phyloP scores from a whole-genome alignment of 2,329 filamentous ascomycete species.

The Blastomyces gilchristii region DNA sequence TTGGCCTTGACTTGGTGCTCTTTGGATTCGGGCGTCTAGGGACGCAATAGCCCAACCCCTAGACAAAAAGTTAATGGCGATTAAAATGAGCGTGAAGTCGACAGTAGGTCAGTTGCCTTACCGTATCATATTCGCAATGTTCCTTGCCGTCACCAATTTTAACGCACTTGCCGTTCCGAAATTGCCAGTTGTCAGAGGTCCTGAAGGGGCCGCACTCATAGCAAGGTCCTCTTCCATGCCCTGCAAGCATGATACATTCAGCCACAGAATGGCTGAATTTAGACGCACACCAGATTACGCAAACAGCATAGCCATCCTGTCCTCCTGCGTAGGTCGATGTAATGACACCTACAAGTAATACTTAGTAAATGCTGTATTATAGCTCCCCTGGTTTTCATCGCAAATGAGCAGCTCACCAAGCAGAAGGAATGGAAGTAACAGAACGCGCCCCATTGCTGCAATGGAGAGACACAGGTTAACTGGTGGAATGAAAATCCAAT shows the following conservation, averaged over 20 bases:
- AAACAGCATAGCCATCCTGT: not conserved
- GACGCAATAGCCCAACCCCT: not conserved
- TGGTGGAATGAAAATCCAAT: not conserved
- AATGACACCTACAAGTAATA: not conserved
- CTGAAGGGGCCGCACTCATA: not conserved
- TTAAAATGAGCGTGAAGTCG: not conserved
- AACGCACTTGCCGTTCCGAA: not conserved
- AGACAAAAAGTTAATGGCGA: not conserved
- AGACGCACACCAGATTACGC: not conserved
- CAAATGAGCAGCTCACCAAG: not conserved
- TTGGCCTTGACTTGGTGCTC: not conserved
- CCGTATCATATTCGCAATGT: not conserved
- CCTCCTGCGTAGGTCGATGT: not conserved
- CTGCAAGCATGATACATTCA: not conserved
- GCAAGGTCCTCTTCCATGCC: not conserved
- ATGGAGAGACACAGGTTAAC: not conserved
- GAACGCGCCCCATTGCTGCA: not conserved
- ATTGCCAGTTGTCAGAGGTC: not conserved
- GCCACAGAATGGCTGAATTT: not conserved
- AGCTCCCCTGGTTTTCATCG: not conserved
- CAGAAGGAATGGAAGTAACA: not conserved
- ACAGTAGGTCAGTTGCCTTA: not conserved
- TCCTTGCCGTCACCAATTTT: not conserved
- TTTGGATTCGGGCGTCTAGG: not conserved
- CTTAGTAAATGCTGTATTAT: not conserved